Percentiles rank a stretch among this genome's conserved stretches.
phyloP scores from a whole-genome alignment of 164 flowering plant species.

The Nelumbo lutea region DNA sequence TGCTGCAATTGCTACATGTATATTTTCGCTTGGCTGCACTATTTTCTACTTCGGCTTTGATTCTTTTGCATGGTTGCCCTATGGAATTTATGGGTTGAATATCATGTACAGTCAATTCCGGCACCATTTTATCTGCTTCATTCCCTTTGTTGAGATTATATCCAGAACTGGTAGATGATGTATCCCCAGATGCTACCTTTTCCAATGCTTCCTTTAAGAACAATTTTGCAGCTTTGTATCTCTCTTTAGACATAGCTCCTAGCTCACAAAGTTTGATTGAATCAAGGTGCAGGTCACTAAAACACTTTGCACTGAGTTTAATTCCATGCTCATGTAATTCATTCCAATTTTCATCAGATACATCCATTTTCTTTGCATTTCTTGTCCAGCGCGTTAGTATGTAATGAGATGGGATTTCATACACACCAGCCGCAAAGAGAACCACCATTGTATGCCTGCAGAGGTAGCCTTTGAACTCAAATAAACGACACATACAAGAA shows the following conservation, averaged over 20 bases:
- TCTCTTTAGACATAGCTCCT: slow-evolving; percentile 8
- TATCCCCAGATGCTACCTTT: slow-evolving; percentile 5
- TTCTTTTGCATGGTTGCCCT: neutral
- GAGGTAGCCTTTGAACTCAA: slow-evolving; percentile 9
- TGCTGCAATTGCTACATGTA: no score
- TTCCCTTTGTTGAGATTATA: neutral
- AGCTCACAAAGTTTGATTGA: slow-evolving; percentile 7
- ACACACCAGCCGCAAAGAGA: slow-evolving; percentile 18
- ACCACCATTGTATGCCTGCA: slow-evolving; percentile 20
- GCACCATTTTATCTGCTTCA: neutral
- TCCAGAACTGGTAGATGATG: neutral
- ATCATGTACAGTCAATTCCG: neutral
- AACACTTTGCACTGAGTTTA: slow-evolving; percentile 2
- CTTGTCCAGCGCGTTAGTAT: slow-evolving; percentile 5
- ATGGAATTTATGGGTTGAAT: neutral
- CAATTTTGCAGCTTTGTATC: slow-evolving; percentile 4
- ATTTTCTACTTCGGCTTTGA: neutral
- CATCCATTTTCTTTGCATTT: slow-evolving; percentile 4
- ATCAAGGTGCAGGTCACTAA: slow-evolving; percentile 1
- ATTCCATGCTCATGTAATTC: neutral
- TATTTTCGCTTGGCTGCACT: neutral
- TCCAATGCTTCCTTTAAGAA: slow-evolving; percentile 8
- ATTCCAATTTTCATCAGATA: neutral
- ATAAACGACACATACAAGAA: slow-evolving; percentile 10
- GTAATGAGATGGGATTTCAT: slow-evolving; percentile 6